These are phyloP conservation scores for Symbiodinium natans DNA, from an alignment of 73 alveolate genomes.

Conservation along the genomic window DNA sequence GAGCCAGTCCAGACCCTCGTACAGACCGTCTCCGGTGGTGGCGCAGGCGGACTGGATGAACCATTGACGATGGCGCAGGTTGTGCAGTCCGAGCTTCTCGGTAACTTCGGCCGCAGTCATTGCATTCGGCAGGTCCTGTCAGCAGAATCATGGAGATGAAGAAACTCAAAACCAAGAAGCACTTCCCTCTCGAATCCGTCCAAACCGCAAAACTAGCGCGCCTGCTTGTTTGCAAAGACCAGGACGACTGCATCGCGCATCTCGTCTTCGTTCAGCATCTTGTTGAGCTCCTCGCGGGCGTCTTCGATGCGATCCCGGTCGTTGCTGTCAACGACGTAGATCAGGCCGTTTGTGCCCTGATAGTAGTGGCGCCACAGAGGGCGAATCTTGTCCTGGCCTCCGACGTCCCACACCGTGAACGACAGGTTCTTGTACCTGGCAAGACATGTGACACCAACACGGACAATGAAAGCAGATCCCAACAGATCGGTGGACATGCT, in stretches of 20 bases:
- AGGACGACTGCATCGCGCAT: constrained; percentile 24
- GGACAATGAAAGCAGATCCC: too few species aligned
- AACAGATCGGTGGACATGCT: too few species aligned
- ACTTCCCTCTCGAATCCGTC: too few species aligned
- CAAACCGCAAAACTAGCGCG: too few species aligned
- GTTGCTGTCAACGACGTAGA: constrained; percentile 98
- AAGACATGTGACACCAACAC: too few species aligned
- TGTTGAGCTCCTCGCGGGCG: constrained; percentile 91
- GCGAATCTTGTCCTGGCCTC: constrained; percentile 96
- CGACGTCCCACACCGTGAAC: constrained; percentile 70
- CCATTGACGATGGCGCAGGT: constrained; percentile 98
- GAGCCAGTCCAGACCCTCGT: constrained; percentile 99
- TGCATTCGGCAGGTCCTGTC: constrained; percentile 46
- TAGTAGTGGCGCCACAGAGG: constrained; percentile 99
- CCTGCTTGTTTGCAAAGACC: constrained; percentile 17
- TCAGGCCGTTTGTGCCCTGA: constrained; percentile 97
- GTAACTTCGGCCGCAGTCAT: constrained; percentile 51
- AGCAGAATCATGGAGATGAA: too few species aligned
- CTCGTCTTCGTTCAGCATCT: constrained; percentile 26
- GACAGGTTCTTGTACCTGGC: constrained; percentile 39
- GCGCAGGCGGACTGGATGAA: constrained; percentile 98
- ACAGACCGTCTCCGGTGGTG: constrained; percentile 98
- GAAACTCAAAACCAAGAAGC: too few species aligned
- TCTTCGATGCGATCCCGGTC: constrained; percentile 95
- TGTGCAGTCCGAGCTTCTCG: constrained; percentile 95